A percentile compares a stretch with the other conserved stretches of the same genome.
phyloP scores from a whole-genome alignment of 306 rosid genomes.

The Vachellia collinsii region DNA sequence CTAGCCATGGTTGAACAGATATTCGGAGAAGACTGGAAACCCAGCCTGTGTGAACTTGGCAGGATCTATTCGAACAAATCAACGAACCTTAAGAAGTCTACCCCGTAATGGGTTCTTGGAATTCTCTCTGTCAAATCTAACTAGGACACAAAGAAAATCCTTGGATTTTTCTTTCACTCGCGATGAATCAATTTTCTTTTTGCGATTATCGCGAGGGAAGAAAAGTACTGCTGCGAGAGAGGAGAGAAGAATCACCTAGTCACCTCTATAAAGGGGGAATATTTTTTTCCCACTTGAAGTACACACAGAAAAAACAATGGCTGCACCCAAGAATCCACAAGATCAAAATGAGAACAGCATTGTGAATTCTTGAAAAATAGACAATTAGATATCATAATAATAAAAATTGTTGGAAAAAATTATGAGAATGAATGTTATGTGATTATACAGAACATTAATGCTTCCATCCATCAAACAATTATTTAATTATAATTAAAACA shows the following conservation, averaged over 20 bases:
- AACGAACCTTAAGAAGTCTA: constrained; percentile 29
- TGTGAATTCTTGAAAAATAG: neutral
- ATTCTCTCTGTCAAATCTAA: neutral
- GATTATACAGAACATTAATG: neutral
- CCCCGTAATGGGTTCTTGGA: neutral
- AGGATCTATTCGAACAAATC: constrained; percentile 20
- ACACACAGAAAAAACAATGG: too few relatives aligned
- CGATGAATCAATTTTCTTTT: neutral
- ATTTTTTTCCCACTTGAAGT: too few relatives aligned
- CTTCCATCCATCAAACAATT: neutral
- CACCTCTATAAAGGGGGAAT: neutral
- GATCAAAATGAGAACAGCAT: neutral
- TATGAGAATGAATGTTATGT: neutral
- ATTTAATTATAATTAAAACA: neutral
- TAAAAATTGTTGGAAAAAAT: neutral
- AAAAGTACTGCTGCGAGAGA: too few relatives aligned
- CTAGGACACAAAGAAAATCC: neutral
- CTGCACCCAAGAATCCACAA: neutral
- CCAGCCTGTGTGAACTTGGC: neutral
- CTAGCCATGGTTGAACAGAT: constrained; percentile 34
- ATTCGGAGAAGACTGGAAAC: constrained; percentile 6
- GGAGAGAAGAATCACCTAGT: neutral
- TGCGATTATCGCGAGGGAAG: neutral
- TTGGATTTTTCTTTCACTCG: neutral
- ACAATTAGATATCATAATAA: neutral